Base-by-base conservation (phyloP, 2,329 filamentous ascomycete species). In the Fusarium vanettenii region DNA sequence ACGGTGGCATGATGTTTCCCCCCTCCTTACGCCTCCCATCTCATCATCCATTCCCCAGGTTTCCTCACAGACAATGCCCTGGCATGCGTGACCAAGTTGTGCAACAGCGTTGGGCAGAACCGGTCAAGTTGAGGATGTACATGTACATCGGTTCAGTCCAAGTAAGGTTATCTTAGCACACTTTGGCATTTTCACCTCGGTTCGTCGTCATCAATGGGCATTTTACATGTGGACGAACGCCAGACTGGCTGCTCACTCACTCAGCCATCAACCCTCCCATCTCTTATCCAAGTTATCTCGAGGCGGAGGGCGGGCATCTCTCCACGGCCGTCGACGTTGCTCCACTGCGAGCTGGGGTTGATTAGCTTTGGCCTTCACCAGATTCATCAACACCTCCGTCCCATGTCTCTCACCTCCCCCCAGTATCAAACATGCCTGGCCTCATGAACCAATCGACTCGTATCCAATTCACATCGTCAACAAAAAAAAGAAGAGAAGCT, bases 91-190 rank as follows among this genome's bases (percentile, higher is more conserved):
- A 68, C 62, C 29, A 64, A 72, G 66, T 48, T 67, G 27, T 48
- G 59, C 61, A 43, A 66, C 41, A 48, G 16, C 48, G n/a, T 18
- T 63, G 43, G 55, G 67, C 52, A 20, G 22, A 62, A 18, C 61
- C 43, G 9, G 61, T 57, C 45, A 41, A 20, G 45, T 16, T 25
- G 9, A 43, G n/a, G 16, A 59, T 55, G 59, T 43, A 61, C 48
- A 64, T 31, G 71, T 74, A 66, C 72, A 20, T 68, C 50, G 37
- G 48, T 66, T 64, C 68, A 56, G 43, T 61, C 37, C 41, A 70
- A 72, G 56, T 69, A 75, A 74, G 71, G 69, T 75, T 74, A 74
- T 74, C 72, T 74, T 75, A 74, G 72, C 72, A 74, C 72, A 33
- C 68, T 65, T 29, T 37, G 65, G 20, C n/a, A 25, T 29, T 37